Evolutionary conservation across 1,284 basidiomycete species (phyloP).

Genomic region (Malassezia obtusa): DNA sequence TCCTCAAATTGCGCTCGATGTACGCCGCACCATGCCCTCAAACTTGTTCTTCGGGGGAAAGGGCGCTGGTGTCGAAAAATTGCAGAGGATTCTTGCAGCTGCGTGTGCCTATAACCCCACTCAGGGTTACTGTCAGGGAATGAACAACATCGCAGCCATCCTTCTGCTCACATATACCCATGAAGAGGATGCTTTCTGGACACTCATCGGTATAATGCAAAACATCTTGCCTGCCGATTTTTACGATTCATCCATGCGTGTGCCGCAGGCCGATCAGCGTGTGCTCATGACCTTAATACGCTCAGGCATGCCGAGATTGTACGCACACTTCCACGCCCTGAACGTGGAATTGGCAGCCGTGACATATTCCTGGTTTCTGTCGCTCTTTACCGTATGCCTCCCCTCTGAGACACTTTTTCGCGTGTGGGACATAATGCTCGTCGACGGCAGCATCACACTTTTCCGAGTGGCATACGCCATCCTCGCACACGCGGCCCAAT

Average conservation of each 20-base stretch:
- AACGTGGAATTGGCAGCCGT: conserved; percentile 85
- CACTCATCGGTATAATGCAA: conserved; percentile 66
- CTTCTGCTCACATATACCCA: conserved; percentile 81
- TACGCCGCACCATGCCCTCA: conserved; percentile 65
- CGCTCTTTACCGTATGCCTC: conserved; percentile 87
- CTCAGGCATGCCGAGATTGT: conserved; percentile 65
- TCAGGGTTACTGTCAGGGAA: conserved; percentile 54
- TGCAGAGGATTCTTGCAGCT: conserved; percentile 75
- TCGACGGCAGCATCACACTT: conserved; percentile 75
- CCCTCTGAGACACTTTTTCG: conserved; percentile 57
- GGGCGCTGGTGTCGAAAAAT: conserved; percentile 81
- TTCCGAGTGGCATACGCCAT: conserved; percentile 82
- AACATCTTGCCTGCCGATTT: conserved; percentile 50
- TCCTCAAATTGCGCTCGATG: conserved; percentile 90
- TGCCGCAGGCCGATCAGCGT: conserved; percentile 83
- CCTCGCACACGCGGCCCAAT: conserved; percentile 68
- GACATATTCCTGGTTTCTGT: conserved; percentile 96
- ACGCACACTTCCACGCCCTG: conserved; percentile 64
- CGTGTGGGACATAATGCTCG: conserved; percentile 74
- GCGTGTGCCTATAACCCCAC: conserved; percentile 63
- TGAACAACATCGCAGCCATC: conserved; percentile 90
- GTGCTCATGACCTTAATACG: conserved; percentile 79
- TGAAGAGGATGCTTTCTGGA: conserved; percentile 96
- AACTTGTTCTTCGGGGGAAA: conserved; percentile 95
- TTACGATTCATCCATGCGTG: conserved; percentile 51